phyloP scores from a whole-genome alignment of 495 filamentous ascomycete genomes.

The Hyaloscypha hepaticicola region DNA sequence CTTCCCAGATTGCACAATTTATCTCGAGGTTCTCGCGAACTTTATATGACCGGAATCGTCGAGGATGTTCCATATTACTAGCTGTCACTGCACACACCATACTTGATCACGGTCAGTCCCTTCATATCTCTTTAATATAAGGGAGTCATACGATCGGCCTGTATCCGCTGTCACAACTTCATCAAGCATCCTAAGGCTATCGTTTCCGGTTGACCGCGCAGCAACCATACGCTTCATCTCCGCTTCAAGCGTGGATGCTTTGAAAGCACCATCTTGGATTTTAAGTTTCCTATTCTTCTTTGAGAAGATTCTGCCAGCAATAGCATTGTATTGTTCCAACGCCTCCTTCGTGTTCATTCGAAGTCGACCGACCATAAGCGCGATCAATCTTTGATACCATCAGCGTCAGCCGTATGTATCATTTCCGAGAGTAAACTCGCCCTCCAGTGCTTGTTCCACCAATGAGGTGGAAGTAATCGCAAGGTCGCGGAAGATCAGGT shows the following conservation, averaged over 20 bases:
- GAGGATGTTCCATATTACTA: conserved; percentile 9
- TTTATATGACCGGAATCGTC: conserved; percentile 23
- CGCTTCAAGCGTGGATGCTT: conserved; percentile 24
- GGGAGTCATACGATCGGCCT: background rate
- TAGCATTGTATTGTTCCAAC: conserved; percentile 31
- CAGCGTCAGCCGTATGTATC: background rate
- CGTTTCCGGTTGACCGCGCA: too few relatives aligned
- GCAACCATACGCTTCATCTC: conserved; percentile 7
- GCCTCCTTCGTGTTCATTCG: conserved; percentile 36
- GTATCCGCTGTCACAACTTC: background rate
- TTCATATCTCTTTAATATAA: background rate
- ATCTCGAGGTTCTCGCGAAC: background rate
- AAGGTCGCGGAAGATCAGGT: conserved; percentile 34
- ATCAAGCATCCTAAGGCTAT: conserved; percentile 13
- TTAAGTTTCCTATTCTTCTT: conserved; percentile 22
- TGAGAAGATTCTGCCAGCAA: conserved; percentile 34
- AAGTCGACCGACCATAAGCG: conserved; percentile 40
- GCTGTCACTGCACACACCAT: conserved; percentile 24
- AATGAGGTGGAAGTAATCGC: conserved; percentile 41
- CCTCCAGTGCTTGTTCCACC: conserved; percentile 43
- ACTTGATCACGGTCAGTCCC: background rate
- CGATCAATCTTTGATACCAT: conserved; percentile 33
- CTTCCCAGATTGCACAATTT: conserved; percentile 25
- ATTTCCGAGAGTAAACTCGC: conserved; percentile 22
- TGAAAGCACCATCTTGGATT: conserved; percentile 25